Base-by-base conservation (phyloP, 805 yeast genomes). In the Pichia nanzhaoensis region DNA sequence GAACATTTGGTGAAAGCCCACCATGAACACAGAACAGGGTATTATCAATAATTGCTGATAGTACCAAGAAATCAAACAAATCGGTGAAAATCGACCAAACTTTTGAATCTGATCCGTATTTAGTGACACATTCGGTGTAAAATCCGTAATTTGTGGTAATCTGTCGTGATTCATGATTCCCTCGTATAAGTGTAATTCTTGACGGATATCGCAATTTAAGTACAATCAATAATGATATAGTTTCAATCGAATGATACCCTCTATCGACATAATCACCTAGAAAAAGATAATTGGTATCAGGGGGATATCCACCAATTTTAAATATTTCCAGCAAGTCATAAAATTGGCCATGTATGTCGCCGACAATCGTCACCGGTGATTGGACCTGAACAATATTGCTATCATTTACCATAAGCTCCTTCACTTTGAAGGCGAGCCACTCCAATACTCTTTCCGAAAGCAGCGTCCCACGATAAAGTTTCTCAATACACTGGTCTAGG, bases 121-220 rank as follows among this genome's bases (percentile, higher is more conserved):
- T 93, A 43, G 88, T 78, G 50, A 88, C 70, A 53, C 97, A 93
- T 65, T 93, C 99, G 0, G 96, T 80, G 60, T 93, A 93, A 59
- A 93, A 93, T 2, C 99, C 99, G 59, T 93, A 93, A 61, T 90
- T 87, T 52, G 95, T 96, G 5, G 99, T 95, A 55, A 93, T 91
- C 45, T 95, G 97, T 41, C 99, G 70, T 1, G 95, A 84, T 64
- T 93, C 99, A 62, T 93, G 99, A 60, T 93, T 93, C 12, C 99
- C 99, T 45, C 99, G 70, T 7, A 93, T 78, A 42, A 93, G 68
- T 55, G 77, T 80, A 3, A 93, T 82, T 37, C 99, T 69, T 22
- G 74, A 71, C 0, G 99, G 99, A 60, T 87, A 90, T 54, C 97
- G 74, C 48, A 95, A 71, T 61, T 90, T 91, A 52, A 93, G 67